phyloP scores from a whole-genome alignment of 192 early-diverging fungal genomes.

The Gorgonomyces haynaldii region DNA sequence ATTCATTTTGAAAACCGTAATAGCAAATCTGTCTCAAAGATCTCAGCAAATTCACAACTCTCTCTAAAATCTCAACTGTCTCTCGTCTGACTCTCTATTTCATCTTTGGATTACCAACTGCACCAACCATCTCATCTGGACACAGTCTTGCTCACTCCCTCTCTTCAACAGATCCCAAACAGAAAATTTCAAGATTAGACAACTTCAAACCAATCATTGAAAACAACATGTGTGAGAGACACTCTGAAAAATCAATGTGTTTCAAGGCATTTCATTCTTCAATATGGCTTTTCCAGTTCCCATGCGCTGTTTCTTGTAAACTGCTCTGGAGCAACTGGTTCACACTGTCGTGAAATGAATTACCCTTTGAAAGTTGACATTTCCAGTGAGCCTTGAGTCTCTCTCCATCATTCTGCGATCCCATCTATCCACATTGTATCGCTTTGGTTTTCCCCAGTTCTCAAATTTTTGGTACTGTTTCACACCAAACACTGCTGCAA shows the following conservation, averaged over 20 bases:
- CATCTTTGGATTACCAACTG: no score
- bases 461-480: constrained; percentile 12
- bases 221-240: no score
- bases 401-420: constrained; percentile 51
- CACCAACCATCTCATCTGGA: no score
- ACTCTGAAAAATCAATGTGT: background rate
- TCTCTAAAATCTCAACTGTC: no score
- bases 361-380: constrained; percentile 43
- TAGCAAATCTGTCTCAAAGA: no score
- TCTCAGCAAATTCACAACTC: no score
- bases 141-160: no score
- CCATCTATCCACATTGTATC: constrained; percentile 43
- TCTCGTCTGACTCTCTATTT: no score
- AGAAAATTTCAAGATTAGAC: no score
- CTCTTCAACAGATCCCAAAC: no score
- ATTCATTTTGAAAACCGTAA: no score
- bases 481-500: constrained; percentile 4
- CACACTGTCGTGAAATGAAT: constrained; percentile 13
- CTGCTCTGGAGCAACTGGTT: constrained; percentile 23
- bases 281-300: constrained; percentile 34
- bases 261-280: constrained; percentile 7
- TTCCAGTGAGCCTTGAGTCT: constrained; percentile 41
- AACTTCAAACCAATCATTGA: no score
- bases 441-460: constrained; percentile 30
- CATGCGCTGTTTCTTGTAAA: constrained; percentile 39